These are phyloP conservation scores for Penicillium roqueforti DNA, from an alignment of 495 filamentous ascomycete species.

Conservation along the genomic window DNA sequence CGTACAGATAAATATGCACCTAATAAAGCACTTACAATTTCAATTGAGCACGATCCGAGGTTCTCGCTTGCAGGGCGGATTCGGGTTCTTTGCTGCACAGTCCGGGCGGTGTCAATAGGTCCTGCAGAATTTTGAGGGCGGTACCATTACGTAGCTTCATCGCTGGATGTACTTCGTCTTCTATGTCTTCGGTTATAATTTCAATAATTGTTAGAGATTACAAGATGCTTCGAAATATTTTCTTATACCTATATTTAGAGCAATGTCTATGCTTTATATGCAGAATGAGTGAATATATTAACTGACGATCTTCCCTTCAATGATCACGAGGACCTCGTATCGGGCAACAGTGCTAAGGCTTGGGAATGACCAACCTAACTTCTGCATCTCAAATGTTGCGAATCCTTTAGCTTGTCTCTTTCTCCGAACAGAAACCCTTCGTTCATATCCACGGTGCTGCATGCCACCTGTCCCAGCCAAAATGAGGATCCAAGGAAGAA, in stretches of 20 bases:
- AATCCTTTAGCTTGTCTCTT: neutral
- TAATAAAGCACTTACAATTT: constrained; percentile 1
- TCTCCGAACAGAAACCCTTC: neutral
- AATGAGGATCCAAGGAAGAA: neutral
- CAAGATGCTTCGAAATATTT: neutral
- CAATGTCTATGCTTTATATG: neutral
- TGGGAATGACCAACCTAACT: constrained; percentile 1
- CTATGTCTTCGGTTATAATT: neutral
- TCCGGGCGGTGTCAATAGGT: constrained; percentile 2
- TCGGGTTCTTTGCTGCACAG: constrained; percentile 7
- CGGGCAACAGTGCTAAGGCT: neutral
- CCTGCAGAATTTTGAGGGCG: neutral
- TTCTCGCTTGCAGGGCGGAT: constrained; percentile 10
- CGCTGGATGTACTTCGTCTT: neutral
- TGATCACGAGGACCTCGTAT: constrained; percentile 3
- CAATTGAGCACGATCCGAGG: constrained; percentile 9
- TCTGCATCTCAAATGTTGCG: neutral
- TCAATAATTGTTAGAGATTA: neutral
- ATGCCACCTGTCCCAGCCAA: neutral
- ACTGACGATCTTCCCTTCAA: neutral
- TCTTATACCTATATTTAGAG: neutral
- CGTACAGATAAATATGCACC: neutral
- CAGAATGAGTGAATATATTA: neutral
- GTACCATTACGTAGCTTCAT: neutral
- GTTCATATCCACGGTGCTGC: no score